Conservation (phyloP, 176 grass and related monocot genomes). For the Cenchrus purpureus region DNA sequence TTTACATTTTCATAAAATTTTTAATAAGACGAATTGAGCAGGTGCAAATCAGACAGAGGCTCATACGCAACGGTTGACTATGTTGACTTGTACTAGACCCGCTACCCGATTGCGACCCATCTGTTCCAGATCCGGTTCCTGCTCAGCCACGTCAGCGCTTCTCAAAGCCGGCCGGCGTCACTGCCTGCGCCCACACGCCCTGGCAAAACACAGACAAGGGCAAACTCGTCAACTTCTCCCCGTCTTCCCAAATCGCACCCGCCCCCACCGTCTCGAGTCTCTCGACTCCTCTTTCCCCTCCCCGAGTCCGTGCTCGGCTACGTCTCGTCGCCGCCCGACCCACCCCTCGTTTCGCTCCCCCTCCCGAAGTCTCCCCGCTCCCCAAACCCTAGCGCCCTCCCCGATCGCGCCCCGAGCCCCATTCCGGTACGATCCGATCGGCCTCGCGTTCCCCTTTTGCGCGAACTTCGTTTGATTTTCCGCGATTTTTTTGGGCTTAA, state of each 20-base stretch:
- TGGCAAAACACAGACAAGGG: background rate
- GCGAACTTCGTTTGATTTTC: background rate
- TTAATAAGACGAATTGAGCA: too few species aligned
- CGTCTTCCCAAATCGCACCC: background rate
- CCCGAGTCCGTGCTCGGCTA: background rate
- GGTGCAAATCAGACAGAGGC: too few species aligned
- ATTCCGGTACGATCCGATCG: slow-evolving; percentile 43
- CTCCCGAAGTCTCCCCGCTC: background rate
- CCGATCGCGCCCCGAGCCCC: slow-evolving; percentile 18
- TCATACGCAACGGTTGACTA: too few species aligned
- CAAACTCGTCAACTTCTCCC: slow-evolving; percentile 22
- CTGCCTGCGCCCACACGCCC: background rate
- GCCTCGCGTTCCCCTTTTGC: background rate
- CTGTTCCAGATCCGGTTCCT: background rate
- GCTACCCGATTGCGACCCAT: too few species aligned
- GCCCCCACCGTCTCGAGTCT: background rate
- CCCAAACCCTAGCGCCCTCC: slow-evolving; percentile 41
- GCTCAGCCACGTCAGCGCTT: slow-evolving; percentile 20
- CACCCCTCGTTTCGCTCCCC: too few species aligned
- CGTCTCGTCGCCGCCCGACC: background rate
- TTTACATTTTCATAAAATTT: too few species aligned
- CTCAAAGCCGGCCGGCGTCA: slow-evolving; percentile 31
- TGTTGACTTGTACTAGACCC: too few species aligned
- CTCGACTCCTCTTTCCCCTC: slow-evolving; percentile 18
- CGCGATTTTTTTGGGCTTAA: background rate